Evolutionary conservation across 805 yeast genomes (phyloP), one percentile per base, ranked within the genome.

Genomic region (Tetrapisispora arboricola): DNA sequence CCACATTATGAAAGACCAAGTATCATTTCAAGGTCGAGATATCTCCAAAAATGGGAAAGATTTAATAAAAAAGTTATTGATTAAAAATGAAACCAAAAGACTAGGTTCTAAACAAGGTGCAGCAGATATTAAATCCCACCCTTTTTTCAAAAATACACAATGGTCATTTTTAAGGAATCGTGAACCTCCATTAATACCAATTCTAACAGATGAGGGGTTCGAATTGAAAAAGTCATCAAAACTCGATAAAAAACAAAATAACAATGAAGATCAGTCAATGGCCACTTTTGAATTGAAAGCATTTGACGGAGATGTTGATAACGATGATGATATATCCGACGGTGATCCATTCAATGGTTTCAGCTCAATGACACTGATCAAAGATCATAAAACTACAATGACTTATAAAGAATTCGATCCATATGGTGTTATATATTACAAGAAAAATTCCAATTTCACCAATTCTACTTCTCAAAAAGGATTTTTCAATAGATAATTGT

Each of bases 161-260:
- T 92, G 99, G 99, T 97, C 98, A 0, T 68, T 92, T 46, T 66
- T 92, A 44, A 73, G 97, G 51, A 84, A 92, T 61, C 90, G 82
- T 57, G 81, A 82, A 44, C 97, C 99, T 1, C 99, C 99, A 15
- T 80, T 92, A 78, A 80, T 92, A 16, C 99, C 99, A 0, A 81
- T 82, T 0, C 70, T 86, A 34, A 67, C 75, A 3, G 68, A 69
- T 40, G 59, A 66, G 45, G 76, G 70, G 17, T 58, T 70, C 12
- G 81, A 76, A 40, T 73, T 75, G 39, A 63, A 70, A 32, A 66
- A 63, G 46, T 43, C 49, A 29, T 44, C 55, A 3, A 36, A 47
- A 11, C 49, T 47, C 44, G 26, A 21, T 48, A 48, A 30, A 46
- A 45, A 29, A 45, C 39, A 30, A 55, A 7, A 54, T 48, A 29